phyloP scores from a whole-genome alignment of 768 basidiomycete genomes.

The Podaxis sp. region DNA sequence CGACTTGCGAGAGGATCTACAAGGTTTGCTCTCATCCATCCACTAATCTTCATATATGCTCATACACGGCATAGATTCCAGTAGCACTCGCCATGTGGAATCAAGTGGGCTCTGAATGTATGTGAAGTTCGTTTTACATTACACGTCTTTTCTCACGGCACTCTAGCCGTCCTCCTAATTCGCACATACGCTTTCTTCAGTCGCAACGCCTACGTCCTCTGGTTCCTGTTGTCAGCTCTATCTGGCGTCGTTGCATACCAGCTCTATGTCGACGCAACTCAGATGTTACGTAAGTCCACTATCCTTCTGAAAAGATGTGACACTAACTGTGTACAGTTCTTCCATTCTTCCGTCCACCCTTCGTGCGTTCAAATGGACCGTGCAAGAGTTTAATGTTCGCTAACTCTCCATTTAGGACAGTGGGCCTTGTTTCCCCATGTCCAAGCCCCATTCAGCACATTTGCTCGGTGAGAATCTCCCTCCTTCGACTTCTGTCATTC shows the following conservation, averaged over 20 bases:
- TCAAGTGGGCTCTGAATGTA: slow-evolving; percentile 80
- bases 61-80: slow-evolving; percentile 51
- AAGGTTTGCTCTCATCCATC: slow-evolving; percentile 39
- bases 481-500: slow-evolving; percentile 11
- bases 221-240: slow-evolving; percentile 61
- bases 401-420: slow-evolving; percentile 29
- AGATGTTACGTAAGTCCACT: slow-evolving; percentile 64
- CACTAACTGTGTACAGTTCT: slow-evolving; percentile 42
- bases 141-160: slow-evolving; percentile 18
- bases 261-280: slow-evolving; percentile 73
- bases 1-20: slow-evolving; percentile 68
- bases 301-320: neutral
- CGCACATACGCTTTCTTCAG: slow-evolving; percentile 88
- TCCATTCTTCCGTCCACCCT: slow-evolving; percentile 62
- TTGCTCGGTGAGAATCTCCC: slow-evolving; percentile 56
- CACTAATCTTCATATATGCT: slow-evolving; percentile 8
- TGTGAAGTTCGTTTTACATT: slow-evolving; percentile 21
- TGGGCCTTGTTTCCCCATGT: slow-evolving; percentile 79
- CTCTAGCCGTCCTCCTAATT: slow-evolving; percentile 71
- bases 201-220: slow-evolving; percentile 65
- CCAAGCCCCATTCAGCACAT: slow-evolving; percentile 82
- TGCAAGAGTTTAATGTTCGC: neutral
- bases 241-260: slow-evolving; percentile 79
- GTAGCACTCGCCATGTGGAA: slow-evolving; percentile 86
- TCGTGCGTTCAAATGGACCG: slow-evolving; percentile 35